These are phyloP conservation scores for Periconia sp. DNA, from an alignment of 2,329 filamentous ascomycete species.

Conservation along the genomic window DNA sequence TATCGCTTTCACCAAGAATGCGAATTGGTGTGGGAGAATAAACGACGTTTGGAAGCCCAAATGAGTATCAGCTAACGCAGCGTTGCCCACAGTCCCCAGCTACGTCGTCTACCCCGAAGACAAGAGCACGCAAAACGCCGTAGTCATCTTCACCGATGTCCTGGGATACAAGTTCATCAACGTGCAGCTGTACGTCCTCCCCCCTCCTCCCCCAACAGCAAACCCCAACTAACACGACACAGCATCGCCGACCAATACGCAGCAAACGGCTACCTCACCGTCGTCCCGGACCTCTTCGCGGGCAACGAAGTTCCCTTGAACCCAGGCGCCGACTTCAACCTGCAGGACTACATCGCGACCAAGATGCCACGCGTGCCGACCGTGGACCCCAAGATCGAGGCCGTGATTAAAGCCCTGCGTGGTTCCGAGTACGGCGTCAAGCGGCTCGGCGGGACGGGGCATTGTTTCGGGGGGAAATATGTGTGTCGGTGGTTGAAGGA, in stretches of 20 bases:
- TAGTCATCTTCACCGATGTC: conserved; percentile 58
- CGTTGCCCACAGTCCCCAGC: conserved; percentile 48
- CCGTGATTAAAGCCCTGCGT: conserved; percentile 60
- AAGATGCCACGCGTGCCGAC: conserved; percentile 41
- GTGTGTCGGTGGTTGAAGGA: conserved; percentile 65
- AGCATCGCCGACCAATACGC: conserved; percentile 73
- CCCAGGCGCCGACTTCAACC: conserved; percentile 51
- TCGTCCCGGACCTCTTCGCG: conserved; percentile 72
- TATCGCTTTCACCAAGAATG: no score
- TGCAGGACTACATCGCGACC: conserved; percentile 53
- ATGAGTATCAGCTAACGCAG: not conserved
- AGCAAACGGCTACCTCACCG: conserved; percentile 68
- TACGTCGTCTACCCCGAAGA: conserved; percentile 59
- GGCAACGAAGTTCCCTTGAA: conserved; percentile 64
- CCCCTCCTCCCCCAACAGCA: not conserved
- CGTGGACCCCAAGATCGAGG: conserved; percentile 58
- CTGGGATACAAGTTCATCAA: conserved; percentile 59
- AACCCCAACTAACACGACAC: no score
- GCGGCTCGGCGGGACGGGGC: conserved; percentile 67
- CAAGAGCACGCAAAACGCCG: conserved; percentile 56
- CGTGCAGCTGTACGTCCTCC: conserved; percentile 44
- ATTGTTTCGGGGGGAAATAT: conserved; percentile 71
- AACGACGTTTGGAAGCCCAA: not conserved
- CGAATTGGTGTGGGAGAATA: no score
- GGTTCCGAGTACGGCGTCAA: conserved; percentile 52